Evolutionary conservation across 352 stramenopile genomes (phyloP), one percentile per base, ranked within the genome.

Genomic region (Globisporangium paddicum): DNA sequence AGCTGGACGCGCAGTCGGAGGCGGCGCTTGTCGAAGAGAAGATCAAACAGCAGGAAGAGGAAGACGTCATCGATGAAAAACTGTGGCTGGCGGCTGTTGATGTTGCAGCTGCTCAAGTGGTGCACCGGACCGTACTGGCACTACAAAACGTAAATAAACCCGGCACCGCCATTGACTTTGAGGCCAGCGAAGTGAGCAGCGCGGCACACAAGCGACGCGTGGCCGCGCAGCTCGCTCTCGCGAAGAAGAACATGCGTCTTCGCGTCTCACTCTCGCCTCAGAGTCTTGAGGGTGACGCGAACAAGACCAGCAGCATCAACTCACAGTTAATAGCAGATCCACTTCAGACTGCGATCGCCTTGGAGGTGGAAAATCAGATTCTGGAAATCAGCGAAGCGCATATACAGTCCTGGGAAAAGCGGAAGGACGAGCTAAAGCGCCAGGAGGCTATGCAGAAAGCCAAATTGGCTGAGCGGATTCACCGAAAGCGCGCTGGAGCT

Each of bases 311-410:
- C 8, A 25, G 11, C 10, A 25, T n/a, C 8, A 53, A 8, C 26
- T 26, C 19, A 18, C 38, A 44, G 16, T 0, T 11, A 11, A 1
- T 26, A 5, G 14, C 8, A 21, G 46, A 53, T 26, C 46, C 26
- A 26, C 26, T 53, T 37, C 46, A 25, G 11, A 10, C 46, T 53
- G 46, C 46, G 14, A 40, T 53, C 26, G 46, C 46, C 8, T 53
- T 26, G 19, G 46, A 53, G 11, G 26, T 53, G 7, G 46, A 53
- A 5, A 26, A 6, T 11, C 46, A 53, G 46, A 53, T 53, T 18
- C 26, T 53, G 26, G 23, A 38, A 18, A 53, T 53, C 18, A 53
- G 46, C 26, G 46, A 53, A 38, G 46, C 26, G 25, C 46, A 53
- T 8, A 53, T 53, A 16, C 46, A 35, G 46, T 25, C 46, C 3